Percentiles rank a stretch among this genome's conserved stretches.
Conservation (phyloP, 108 stramenopile genomes). For the Pinguiococcus pyrenoidosus region DNA sequence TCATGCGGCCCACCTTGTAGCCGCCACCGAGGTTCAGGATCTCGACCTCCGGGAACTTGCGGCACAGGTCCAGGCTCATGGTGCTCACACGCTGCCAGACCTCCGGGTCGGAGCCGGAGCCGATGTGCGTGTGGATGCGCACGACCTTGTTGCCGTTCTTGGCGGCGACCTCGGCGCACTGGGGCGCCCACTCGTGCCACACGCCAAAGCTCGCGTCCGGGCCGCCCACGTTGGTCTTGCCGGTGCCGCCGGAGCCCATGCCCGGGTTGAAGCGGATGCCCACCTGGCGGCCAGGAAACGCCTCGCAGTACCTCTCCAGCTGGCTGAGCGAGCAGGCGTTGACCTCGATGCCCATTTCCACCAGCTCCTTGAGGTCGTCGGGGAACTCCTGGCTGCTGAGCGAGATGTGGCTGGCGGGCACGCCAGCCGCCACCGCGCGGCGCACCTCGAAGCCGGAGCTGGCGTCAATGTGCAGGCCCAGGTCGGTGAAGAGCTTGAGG, state of each 20-base stretch:
- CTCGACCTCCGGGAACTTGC: slow-evolving; percentile 61
- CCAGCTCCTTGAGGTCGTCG: slow-evolving; percentile 49
- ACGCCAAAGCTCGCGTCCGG: slow-evolving; percentile 87
- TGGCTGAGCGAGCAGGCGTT: slow-evolving; percentile 72
- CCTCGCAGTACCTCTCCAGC: slow-evolving; percentile 67
- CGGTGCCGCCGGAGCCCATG: slow-evolving; percentile 89
- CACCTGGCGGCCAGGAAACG: slow-evolving; percentile 59
- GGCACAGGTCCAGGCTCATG: slow-evolving; percentile 69
- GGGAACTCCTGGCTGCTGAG: slow-evolving; percentile 81
- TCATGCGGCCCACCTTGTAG: slow-evolving; percentile 92
- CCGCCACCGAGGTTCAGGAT: slow-evolving; percentile 87
- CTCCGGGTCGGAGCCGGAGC: slow-evolving; percentile 84
- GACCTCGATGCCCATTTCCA: slow-evolving; percentile 15
- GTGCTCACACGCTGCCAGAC: slow-evolving; percentile 84
- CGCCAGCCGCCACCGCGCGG: slow-evolving; percentile 72
- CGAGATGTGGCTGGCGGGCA: slow-evolving; percentile 69
- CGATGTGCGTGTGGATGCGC: slow-evolving; percentile 96
- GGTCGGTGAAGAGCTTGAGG: slow-evolving; percentile 63
- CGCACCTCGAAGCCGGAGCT: slow-evolving; percentile 76
- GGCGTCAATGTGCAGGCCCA: slow-evolving; percentile 86
- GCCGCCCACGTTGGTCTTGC: slow-evolving; percentile 96
- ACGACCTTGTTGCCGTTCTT: slow-evolving; percentile 74
- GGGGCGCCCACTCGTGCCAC: slow-evolving; percentile 64
- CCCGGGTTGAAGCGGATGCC: slow-evolving; percentile 95
- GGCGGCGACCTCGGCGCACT: slow-evolving; percentile 66